These are phyloP conservation scores for Hyaloperonospora brassicae DNA, from an alignment of 352 stramenopile species.

Conservation along the genomic window DNA sequence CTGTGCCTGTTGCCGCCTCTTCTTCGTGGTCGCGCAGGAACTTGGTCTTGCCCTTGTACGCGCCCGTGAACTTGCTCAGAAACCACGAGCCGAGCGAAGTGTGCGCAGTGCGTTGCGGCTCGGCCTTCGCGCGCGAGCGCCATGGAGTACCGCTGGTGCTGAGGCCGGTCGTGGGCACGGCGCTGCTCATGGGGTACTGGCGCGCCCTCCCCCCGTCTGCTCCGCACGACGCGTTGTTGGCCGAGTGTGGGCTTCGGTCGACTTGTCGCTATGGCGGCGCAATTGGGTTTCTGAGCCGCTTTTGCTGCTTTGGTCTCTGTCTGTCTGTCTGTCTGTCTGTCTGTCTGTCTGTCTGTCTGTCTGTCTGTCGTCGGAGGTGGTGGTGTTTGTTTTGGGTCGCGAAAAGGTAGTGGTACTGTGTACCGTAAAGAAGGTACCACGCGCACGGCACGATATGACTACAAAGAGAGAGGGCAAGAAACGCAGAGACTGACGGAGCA, in stretches of 20 bases:
- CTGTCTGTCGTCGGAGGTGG: too few species aligned
- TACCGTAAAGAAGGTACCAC: neutral
- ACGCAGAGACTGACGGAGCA: too few species aligned
- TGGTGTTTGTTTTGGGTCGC: too few species aligned
- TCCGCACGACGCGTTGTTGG: too few species aligned
- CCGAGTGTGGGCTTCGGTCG: slow-evolving; percentile 1
- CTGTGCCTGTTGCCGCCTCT: slow-evolving; percentile 25
- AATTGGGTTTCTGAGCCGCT: slow-evolving; percentile 5
- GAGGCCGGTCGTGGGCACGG: slow-evolving; percentile 3
- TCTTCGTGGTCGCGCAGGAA: slow-evolving; percentile 56
- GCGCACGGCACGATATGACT: neutral
- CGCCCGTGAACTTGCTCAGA: slow-evolving; percentile 47
- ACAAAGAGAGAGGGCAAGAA: too few species aligned
- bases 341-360: too few species aligned
- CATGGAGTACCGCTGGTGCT: slow-evolving; percentile 10
- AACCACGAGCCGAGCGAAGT: slow-evolving; percentile 62
- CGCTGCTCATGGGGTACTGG: slow-evolving; percentile 19
- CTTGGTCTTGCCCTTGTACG: slow-evolving; percentile 41
- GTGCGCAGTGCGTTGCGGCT: slow-evolving; percentile 46
- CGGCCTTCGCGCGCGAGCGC: slow-evolving; percentile 48
- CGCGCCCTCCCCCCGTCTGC: too few species aligned
- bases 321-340: too few species aligned
- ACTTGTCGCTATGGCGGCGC: slow-evolving; percentile 9
- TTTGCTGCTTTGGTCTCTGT: too few species aligned
- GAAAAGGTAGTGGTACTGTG: too few species aligned